Percentiles rank a stretch among this genome's conserved stretches.
Evolutionary conservation across 2,329 filamentous ascomycete genomes (phyloP).

Genomic region (Alternaria novae-zelandiae): DNA sequence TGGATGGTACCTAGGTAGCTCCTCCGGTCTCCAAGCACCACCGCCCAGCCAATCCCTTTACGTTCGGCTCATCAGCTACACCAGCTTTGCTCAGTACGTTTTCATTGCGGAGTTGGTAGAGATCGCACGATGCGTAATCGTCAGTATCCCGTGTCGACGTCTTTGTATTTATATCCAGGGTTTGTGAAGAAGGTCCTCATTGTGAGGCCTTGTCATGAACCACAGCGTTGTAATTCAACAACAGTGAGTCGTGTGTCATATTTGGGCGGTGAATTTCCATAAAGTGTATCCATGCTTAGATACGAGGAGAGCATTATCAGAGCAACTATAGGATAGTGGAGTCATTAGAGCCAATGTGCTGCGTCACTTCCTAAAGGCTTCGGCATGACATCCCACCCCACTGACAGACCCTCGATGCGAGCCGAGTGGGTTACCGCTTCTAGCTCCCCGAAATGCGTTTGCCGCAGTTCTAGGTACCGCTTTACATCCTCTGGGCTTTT

Average conservation of each 20-base stretch:
- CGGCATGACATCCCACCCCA: conserved; percentile 61
- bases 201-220: not conserved
- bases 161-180: not conserved
- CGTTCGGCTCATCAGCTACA: not conserved
- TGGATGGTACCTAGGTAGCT: not conserved
- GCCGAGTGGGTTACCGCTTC: conserved; percentile 58
- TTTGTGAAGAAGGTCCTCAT: not conserved
- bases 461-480: conserved; percentile 53
- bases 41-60: not conserved
- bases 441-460: conserved; percentile 56
- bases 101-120: not conserved
- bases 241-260: not conserved
- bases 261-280: not conserved
- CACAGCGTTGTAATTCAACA: not conserved
- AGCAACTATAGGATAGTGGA: not conserved
- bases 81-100: not conserved
- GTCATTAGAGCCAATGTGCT: conserved; percentile 46
- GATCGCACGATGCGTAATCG: not conserved
- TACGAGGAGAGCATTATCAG: not conserved
- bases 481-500: conserved; percentile 37
- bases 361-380: conserved; percentile 57
- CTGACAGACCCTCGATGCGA: conserved; percentile 52
- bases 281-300: not conserved
- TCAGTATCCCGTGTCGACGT: not conserved
- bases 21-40: not conserved